phyloP scores from a whole-genome alignment of 768 basidiomycete genomes.

The Roridomyces roridus region DNA sequence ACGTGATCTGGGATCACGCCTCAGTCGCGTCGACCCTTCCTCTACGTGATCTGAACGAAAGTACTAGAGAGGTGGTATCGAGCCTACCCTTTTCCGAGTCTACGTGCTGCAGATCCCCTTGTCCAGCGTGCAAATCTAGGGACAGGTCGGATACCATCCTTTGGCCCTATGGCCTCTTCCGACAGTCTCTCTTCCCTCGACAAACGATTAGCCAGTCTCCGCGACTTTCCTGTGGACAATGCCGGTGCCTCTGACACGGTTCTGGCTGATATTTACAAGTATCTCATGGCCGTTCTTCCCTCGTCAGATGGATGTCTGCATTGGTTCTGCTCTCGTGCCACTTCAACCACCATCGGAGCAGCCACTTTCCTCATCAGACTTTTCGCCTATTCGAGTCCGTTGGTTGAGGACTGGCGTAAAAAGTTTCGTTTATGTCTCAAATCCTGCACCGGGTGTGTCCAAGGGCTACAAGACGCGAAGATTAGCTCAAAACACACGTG shows the following conservation, averaged over 20 bases:
- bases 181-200: constrained; percentile 43
- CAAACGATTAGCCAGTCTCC: constrained; percentile 58
- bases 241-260: constrained; percentile 52
- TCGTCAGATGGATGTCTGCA: constrained; percentile 54
- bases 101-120: too few relatives aligned
- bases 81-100: too few relatives aligned
- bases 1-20: background rate
- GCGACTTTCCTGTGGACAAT: constrained; percentile 63
- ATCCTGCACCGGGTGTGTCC: constrained; percentile 74
- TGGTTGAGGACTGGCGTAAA: constrained; percentile 69
- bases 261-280: constrained; percentile 55
- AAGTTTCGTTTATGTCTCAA: constrained; percentile 60
- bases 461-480: constrained; percentile 70
- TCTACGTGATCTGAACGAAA: too few relatives aligned
- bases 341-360: constrained; percentile 60
- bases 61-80: too few relatives aligned
- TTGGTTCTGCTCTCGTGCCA: constrained; percentile 81
- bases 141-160: background rate
- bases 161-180: constrained; percentile 22
- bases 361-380: constrained; percentile 85
- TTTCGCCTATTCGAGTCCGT: constrained; percentile 72
- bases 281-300: constrained; percentile 56
- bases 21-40: constrained; percentile 5
- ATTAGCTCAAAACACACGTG: constrained; percentile 71
- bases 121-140: too few relatives aligned